A percentile compares a stretch with the other conserved stretches of the same genome.
Conservation (phyloP, 192 early-diverging fungal genomes). For the Dissophora ornata region DNA sequence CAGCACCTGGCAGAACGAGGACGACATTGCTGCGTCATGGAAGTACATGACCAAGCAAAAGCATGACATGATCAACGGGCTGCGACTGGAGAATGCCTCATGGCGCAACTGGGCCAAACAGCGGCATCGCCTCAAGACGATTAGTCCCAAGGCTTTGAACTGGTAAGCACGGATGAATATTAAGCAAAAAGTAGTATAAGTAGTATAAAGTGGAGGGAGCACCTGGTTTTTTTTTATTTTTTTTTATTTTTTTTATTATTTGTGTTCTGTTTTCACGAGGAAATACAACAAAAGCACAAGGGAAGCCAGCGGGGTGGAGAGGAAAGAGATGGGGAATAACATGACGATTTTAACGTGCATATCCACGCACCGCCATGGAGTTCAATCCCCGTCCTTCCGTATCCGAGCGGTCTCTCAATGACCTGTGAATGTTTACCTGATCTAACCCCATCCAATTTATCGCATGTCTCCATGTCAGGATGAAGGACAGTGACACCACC, state of each 20-base stretch:
- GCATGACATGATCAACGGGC: constrained; percentile 65
- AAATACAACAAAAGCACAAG: no score
- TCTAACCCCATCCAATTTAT: background rate
- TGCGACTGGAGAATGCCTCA: constrained; percentile 72
- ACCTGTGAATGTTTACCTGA: no score
- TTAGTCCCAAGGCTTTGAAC: constrained; percentile 64
- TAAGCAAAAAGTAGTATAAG: background rate
- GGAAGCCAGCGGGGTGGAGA: no score
- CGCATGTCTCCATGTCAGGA: constrained; percentile 39
- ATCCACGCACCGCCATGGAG: no score
- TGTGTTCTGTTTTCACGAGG: no score
- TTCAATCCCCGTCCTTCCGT: background rate
- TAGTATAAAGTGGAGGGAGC: no score
- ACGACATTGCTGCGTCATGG: constrained; percentile 72
- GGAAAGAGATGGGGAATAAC: no score
- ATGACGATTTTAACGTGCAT: no score
- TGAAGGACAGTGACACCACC: constrained; percentile 76
- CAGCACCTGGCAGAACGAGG: constrained; percentile 65
- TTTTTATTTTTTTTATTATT: background rate
- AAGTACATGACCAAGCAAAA: constrained; percentile 73
- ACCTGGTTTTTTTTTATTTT: constrained; percentile 6
- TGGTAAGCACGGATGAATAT: constrained; percentile 57
- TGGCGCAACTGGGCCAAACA: constrained; percentile 80
- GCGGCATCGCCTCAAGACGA: constrained; percentile 63
- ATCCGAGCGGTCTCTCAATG: background rate